These are phyloP conservation scores for Cardamine resedifolia DNA, from an alignment of 345 rosid genomes.

Conservation along the genomic window DNA sequence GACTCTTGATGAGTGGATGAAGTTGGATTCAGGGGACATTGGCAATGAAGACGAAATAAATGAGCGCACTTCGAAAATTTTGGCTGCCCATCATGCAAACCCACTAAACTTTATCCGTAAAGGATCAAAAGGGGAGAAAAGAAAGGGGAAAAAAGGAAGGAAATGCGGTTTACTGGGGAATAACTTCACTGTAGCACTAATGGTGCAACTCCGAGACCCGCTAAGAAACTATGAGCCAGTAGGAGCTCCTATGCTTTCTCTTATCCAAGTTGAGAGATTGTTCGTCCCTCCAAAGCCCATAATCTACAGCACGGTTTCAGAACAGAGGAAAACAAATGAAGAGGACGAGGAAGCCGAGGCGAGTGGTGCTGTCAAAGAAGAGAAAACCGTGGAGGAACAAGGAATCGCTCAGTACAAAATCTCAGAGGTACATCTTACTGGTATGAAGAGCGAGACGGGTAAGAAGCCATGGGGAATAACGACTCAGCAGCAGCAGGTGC, in stretches of 20 bases:
- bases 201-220: constrained; percentile 92
- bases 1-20: constrained; percentile 95
- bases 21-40: constrained; percentile 81
- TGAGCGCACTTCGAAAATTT: constrained; percentile 75
- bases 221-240: constrained; percentile 82
- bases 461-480: constrained; percentile 71
- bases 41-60: constrained; percentile 76
- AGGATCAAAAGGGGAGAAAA: constrained; percentile 70
- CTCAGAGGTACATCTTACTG: constrained; percentile 82
- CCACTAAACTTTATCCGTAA: constrained; percentile 64
- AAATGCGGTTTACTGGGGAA: constrained; percentile 86
- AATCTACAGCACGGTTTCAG: constrained; percentile 68
- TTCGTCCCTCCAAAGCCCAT: constrained; percentile 85
- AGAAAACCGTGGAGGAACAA: constrained; percentile 49
- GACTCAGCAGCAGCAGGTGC: constrained; percentile 79
- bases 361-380: constrained; percentile 41
- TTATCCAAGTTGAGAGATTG: constrained; percentile 92
- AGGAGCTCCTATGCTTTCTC: constrained; percentile 95
- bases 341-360: constrained; percentile 50
- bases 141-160: constrained; percentile 61
- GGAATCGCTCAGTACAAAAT: constrained; percentile 65
- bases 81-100: constrained; percentile 90
- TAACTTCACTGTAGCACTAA: constrained; percentile 84
- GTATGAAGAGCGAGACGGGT: constrained; percentile 60
- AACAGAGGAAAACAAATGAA: constrained; percentile 46